Percentiles rank a stretch among this genome's conserved stretches.
phyloP scores from a whole-genome alignment of 2,329 filamentous ascomycete genomes.

The Epichloe bromicola region DNA sequence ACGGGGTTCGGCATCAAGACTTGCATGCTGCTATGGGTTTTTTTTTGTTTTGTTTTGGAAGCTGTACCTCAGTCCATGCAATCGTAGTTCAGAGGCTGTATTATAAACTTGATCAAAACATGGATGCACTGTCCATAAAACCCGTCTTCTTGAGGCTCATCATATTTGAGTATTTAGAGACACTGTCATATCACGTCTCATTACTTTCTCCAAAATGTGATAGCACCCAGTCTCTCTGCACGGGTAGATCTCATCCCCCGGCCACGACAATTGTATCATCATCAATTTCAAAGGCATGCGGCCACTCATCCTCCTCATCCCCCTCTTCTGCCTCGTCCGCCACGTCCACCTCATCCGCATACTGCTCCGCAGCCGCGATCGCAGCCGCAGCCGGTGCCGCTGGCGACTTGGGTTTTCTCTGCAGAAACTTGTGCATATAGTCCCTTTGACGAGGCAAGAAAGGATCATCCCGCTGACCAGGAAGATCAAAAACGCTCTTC shows the following conservation, averaged over 20 bases:
- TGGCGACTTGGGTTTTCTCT: slow-evolving; percentile 13
- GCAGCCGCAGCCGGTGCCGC: neutral
- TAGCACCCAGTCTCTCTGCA: neutral
- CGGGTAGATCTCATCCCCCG: slow-evolving; percentile 6
- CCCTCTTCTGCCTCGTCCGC: neutral
- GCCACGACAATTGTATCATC: slow-evolving; percentile 10
- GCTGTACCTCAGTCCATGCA: slow-evolving; percentile 11
- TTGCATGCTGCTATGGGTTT: slow-evolving; percentile 7
- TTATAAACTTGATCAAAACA: slow-evolving; percentile 8
- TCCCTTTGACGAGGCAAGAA: slow-evolving; percentile 31
- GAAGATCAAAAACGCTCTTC: slow-evolving; percentile 35
- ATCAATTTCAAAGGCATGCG: neutral
- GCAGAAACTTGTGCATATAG: slow-evolving; percentile 36
- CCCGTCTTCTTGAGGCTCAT: neutral
- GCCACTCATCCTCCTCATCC: neutral
- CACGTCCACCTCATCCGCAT: neutral
- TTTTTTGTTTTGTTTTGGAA: neutral
- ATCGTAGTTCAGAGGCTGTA: slow-evolving; percentile 20
- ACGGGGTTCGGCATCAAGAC: slow-evolving; percentile 7
- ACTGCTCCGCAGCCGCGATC: too few species aligned
- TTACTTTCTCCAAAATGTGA: neutral
- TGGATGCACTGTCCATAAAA: neutral
- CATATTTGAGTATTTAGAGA: slow-evolving; percentile 2
- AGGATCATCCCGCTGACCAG: slow-evolving; percentile 22
- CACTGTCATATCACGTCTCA: neutral